phyloP scores from a whole-genome alignment of 1,284 basidiomycete species.

The Marasmius oreades region DNA sequence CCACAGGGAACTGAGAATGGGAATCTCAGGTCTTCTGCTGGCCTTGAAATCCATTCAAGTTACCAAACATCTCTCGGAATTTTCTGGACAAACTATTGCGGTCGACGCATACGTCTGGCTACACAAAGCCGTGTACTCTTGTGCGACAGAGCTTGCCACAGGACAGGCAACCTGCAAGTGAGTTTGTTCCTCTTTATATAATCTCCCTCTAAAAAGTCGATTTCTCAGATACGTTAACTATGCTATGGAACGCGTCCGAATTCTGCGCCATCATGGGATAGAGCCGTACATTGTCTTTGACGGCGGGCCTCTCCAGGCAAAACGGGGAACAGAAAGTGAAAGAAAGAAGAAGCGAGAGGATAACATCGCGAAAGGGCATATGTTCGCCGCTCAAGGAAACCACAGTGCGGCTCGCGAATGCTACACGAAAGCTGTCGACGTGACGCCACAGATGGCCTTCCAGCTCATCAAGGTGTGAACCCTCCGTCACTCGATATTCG shows the following conservation, averaged over 20 bases:
- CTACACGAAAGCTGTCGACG: constrained; percentile 91
- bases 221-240: constrained; percentile 86
- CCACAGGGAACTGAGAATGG: constrained; percentile 50
- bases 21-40: constrained; percentile 91
- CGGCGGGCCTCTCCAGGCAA: constrained; percentile 93
- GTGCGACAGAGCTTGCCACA: constrained; percentile 87
- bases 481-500: neutral
- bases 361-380: constrained; percentile 67
- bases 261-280: constrained; percentile 83
- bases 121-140: constrained; percentile 91
- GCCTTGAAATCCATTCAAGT: constrained; percentile 89
- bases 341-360: constrained; percentile 71
- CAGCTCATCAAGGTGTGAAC: constrained; percentile 88
- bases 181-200: constrained; percentile 26
- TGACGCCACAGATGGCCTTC: constrained; percentile 96
- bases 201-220: neutral
- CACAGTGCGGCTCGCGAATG: constrained; percentile 79
- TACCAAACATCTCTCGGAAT: constrained; percentile 76
- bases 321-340: constrained; percentile 85
- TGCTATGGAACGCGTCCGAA: constrained; percentile 88
- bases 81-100: constrained; percentile 76
- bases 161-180: constrained; percentile 82
- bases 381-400: constrained; percentile 75
- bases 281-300: constrained; percentile 95
- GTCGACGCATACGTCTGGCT: constrained; percentile 96